Percentiles rank a stretch among this genome's conserved stretches.
Evolutionary conservation across 78 protist genomes (phyloP).

Genomic region (Dictyostelium citrinum): DNA sequence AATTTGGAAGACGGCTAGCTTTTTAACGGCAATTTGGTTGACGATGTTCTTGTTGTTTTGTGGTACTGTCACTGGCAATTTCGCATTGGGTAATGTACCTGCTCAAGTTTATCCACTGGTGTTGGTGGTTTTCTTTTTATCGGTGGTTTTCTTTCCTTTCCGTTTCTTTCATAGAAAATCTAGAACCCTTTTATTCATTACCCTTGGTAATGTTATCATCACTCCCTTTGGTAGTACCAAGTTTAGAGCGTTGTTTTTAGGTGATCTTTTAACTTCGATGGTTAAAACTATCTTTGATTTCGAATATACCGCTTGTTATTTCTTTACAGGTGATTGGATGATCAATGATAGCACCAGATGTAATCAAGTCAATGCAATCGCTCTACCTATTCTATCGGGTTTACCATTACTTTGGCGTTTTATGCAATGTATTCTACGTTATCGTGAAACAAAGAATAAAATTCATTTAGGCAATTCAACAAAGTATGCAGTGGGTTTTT

Average conservation of each 20-base stretch:
- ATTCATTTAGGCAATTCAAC: slow-evolving; percentile 51
- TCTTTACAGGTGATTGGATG: slow-evolving; percentile 69
- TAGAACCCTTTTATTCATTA: slow-evolving; percentile 12
- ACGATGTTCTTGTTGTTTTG: slow-evolving; percentile 41
- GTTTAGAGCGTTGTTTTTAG: slow-evolving; percentile 53
- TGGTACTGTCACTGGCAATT: slow-evolving; percentile 60
- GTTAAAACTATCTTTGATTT: slow-evolving; percentile 72
- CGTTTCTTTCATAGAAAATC: slow-evolving; percentile 73
- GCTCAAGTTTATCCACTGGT: slow-evolving; percentile 64
- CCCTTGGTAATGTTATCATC: slow-evolving; percentile 31
- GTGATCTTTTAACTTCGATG: slow-evolving; percentile 77
- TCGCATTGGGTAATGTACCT: slow-evolving; percentile 5
- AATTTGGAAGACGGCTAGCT: slow-evolving; percentile 48
- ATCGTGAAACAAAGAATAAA: slow-evolving; percentile 5
- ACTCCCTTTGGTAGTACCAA: slow-evolving; percentile 70
- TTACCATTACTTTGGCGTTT: slow-evolving; percentile 62
- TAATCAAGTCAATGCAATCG: slow-evolving; percentile 25
- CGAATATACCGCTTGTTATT: slow-evolving; percentile 75
- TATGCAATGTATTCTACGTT: slow-evolving; percentile 53
- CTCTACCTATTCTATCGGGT: slow-evolving; percentile 67
- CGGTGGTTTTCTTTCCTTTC: slow-evolving; percentile 57
- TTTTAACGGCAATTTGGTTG: slow-evolving; percentile 48
- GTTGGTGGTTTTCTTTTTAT: slow-evolving; percentile 46
- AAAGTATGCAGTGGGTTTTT: slow-evolving; percentile 76
- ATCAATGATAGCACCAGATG: slow-evolving; percentile 43